Evolutionary conservation across 2,329 filamentous ascomycete species (phyloP).

Genomic region (Dothideomycetes sp.): DNA sequence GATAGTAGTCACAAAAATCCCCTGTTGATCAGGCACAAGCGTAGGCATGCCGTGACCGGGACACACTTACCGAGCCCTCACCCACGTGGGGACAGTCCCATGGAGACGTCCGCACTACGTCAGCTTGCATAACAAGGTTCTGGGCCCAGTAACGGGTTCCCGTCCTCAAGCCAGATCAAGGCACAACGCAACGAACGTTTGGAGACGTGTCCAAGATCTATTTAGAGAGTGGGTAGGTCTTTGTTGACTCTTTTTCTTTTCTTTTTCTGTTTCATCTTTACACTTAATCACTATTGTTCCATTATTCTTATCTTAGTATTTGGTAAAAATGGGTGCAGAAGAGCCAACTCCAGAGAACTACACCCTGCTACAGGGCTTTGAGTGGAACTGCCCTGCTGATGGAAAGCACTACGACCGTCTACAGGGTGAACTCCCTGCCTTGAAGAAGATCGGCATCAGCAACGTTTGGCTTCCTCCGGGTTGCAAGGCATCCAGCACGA

Average conservation of each 20-base stretch:
- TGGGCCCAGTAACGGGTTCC: too few species aligned
- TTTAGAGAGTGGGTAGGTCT: too few species aligned
- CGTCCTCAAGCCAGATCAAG: too few species aligned
- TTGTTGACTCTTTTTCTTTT: neutral
- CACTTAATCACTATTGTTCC: neutral
- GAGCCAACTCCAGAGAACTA: slow-evolving; percentile 16
- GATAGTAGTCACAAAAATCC: too few species aligned
- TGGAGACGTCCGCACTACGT: too few species aligned
- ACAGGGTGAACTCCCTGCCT: slow-evolving; percentile 36
- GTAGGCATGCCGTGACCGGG: too few species aligned
- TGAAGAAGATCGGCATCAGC: slow-evolving; percentile 50
- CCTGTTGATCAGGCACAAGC: too few species aligned
- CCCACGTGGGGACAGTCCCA: too few species aligned
- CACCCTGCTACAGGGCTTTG: slow-evolving; percentile 57
- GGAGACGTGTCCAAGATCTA: too few species aligned
- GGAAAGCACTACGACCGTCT: slow-evolving; percentile 53
- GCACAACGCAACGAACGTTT: too few species aligned
- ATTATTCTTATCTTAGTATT: neutral
- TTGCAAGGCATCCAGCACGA: slow-evolving; percentile 49
- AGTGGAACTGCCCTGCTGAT: slow-evolving; percentile 58
- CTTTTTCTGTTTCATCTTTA: neutral
- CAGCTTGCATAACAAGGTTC: too few species aligned
- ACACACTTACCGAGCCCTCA: too few species aligned
- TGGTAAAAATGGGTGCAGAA: slow-evolving; percentile 9
- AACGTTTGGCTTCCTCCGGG: slow-evolving; percentile 58